Evolutionary conservation across 345 rosid species (phyloP), one percentile per base, ranked within the genome.

Genomic region (Geranium brycei): DNA sequence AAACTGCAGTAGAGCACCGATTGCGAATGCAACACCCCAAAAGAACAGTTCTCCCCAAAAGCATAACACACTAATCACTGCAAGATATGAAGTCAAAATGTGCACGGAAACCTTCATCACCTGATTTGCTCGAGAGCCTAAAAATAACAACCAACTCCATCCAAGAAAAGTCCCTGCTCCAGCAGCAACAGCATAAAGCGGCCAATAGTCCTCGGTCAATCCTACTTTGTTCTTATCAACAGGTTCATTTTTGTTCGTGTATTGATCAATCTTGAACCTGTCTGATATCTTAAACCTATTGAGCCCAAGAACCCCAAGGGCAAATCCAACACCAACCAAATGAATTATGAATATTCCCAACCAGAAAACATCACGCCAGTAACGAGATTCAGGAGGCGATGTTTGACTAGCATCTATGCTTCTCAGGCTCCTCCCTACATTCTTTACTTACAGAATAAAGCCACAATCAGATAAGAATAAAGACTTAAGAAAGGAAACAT

Each of bases 321-420:
- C 78, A 47, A 84, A 72, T 8, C 88, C 95, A 59, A 93, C 66
- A 62, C 78, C 84, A 17, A 83, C 19, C 79, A 87, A 60, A 76
- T 93, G 99, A 72, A 83, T 60, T 69, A 86, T 51, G 65, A 92
- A 92, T 62, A 92, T 76, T 1, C 81, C 84, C 73, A 84, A 79
- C 95, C 98, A 92, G 77, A 92, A 92, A 30, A 91, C 77, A 78
- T 92, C 98, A 31, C 88, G 91, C 95, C 96, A 92, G 14, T 72
- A 84, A 35, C 98, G 76, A 72, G 23, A 81, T 68, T 66, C 79
- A 83, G 7, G 75, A 65, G 31, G 70, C 71, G 56, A 83, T 47
- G 72, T 74, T 70, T 85, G 84, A 63, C 71, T 78, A 58, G 76
- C 81, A 51, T 78, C 78, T 3, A 69, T 80, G 67, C 78, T 82